These are phyloP conservation scores for Penicillium sp. DNA, from an alignment of 2,329 filamentous ascomycete species.

Conservation along the genomic window DNA sequence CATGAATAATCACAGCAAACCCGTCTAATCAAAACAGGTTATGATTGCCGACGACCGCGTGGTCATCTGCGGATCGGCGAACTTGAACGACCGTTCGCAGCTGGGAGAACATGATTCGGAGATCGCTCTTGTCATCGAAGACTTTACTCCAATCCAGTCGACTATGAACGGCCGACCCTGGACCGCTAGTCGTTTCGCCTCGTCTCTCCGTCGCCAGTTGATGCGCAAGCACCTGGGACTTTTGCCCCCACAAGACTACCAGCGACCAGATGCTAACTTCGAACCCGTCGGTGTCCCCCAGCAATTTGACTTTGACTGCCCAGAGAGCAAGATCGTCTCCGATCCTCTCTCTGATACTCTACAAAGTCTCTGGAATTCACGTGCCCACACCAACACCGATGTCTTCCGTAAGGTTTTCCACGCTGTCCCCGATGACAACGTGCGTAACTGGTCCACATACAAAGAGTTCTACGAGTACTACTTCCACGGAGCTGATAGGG, in stretches of 20 bases:
- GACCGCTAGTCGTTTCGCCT: conserved; percentile 76
- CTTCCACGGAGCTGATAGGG: conserved; percentile 49
- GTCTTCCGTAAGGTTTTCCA: conserved; percentile 64
- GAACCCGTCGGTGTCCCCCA: conserved; percentile 59
- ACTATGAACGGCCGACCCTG: conserved; percentile 78
- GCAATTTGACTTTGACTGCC: conserved; percentile 53
- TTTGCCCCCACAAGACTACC: conserved; percentile 69
- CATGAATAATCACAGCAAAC: neutral
- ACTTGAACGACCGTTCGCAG: conserved; percentile 89
- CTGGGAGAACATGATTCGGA: conserved; percentile 88
- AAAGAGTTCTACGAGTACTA: conserved; percentile 64
- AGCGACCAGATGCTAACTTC: conserved; percentile 59
- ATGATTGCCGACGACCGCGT: conserved; percentile 84
- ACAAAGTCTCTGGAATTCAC: conserved; percentile 58
- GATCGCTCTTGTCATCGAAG: conserved; percentile 85
- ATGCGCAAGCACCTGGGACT: conserved; percentile 91
- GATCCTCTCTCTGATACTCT: conserved; percentile 61
- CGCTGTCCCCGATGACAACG: conserved; percentile 59
- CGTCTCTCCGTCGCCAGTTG: conserved; percentile 75
- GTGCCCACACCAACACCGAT: conserved; percentile 59
- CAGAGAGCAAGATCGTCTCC: conserved; percentile 52
- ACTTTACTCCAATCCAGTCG: conserved; percentile 68
- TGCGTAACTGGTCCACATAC: conserved; percentile 62
- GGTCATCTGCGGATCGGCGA: conserved; percentile 82
- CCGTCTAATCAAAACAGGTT: conserved; percentile 36